phyloP scores from a whole-genome alignment of 768 basidiomycete species.

The Lanmaoa pseudosensibilis region DNA sequence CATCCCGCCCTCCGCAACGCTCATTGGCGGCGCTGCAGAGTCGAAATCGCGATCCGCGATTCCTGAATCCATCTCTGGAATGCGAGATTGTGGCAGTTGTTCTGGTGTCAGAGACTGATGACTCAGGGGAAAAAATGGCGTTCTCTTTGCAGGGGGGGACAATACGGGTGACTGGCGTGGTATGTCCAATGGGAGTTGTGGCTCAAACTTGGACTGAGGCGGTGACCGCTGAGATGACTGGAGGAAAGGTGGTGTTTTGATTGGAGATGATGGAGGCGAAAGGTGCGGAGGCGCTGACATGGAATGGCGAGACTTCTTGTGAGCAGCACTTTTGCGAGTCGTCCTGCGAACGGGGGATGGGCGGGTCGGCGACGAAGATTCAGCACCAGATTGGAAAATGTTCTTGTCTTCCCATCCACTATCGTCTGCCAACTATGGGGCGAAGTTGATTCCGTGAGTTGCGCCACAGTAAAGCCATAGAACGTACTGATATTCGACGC shows the following conservation, averaged over 20 bases:
- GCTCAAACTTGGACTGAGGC: slow-evolving; percentile 57
- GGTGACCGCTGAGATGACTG: slow-evolving; percentile 39
- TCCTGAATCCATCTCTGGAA: slow-evolving; percentile 4
- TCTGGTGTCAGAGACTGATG: slow-evolving; percentile 17
- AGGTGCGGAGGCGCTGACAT: slow-evolving; percentile 68
- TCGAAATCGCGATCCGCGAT: neutral
- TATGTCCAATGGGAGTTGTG: slow-evolving; percentile 44
- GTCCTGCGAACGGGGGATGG: slow-evolving; percentile 55
- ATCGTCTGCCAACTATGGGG: slow-evolving; percentile 48
- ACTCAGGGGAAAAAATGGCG: slow-evolving; percentile 13
- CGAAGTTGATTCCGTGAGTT: slow-evolving; percentile 8
- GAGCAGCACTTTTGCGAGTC: slow-evolving; percentile 38
- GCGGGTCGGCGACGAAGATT: slow-evolving; percentile 76
- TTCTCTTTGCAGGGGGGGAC: slow-evolving; percentile 15
- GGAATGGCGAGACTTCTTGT: slow-evolving; percentile 64
- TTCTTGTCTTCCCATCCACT: slow-evolving; percentile 93
- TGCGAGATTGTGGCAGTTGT: slow-evolving; percentile 7
- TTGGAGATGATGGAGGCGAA: slow-evolving; percentile 44
- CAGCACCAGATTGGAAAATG: slow-evolving; percentile 86
- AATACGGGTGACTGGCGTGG: slow-evolving; percentile 31
- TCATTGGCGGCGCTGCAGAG: slow-evolving; percentile 12
- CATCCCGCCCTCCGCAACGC: slow-evolving; percentile 21
- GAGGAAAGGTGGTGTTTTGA: slow-evolving; percentile 27
- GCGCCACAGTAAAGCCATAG: slow-evolving; percentile 18
- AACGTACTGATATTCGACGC: slow-evolving; percentile 55